phyloP scores from a whole-genome alignment of 176 grass and related monocot species.

The Musa troglodytarum region DNA sequence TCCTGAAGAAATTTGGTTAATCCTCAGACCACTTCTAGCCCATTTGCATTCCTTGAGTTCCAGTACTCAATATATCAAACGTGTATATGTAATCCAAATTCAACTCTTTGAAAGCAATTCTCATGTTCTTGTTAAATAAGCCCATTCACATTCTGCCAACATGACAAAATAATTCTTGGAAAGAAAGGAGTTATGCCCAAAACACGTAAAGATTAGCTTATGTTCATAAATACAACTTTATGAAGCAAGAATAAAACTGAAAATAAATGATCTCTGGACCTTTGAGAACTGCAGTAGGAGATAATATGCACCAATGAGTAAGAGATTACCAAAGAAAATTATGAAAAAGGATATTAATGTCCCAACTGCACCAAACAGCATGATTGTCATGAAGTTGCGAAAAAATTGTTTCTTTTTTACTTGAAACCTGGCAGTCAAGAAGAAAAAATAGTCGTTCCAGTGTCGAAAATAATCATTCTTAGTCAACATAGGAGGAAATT shows the following conservation, averaged over 20 bases:
- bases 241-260: neutral
- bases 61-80: neutral
- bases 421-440: constrained; percentile 55
- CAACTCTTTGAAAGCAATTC: neutral
- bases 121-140: neutral
- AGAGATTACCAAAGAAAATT: constrained; percentile 58
- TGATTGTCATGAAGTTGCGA: constrained; percentile 94
- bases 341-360: constrained; percentile 97
- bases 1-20: neutral
- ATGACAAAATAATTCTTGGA: neutral
- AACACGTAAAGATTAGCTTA: neutral
- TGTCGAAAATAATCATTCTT: neutral
- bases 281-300: neutral
- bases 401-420: constrained; percentile 99
- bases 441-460: neutral
- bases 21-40: neutral
- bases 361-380: constrained; percentile 78
- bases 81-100: neutral
- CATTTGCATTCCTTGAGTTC: neutral
- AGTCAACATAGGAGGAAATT: neutral
- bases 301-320: neutral
- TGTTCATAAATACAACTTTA: neutral
- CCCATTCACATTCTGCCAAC: neutral
- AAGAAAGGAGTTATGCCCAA: no score
- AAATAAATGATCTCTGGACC: neutral